Evolutionary conservation across 192 early-diverging fungal genomes (phyloP), one percentile per base, ranked within the genome.

Genomic region (Coemansia sp.): DNA sequence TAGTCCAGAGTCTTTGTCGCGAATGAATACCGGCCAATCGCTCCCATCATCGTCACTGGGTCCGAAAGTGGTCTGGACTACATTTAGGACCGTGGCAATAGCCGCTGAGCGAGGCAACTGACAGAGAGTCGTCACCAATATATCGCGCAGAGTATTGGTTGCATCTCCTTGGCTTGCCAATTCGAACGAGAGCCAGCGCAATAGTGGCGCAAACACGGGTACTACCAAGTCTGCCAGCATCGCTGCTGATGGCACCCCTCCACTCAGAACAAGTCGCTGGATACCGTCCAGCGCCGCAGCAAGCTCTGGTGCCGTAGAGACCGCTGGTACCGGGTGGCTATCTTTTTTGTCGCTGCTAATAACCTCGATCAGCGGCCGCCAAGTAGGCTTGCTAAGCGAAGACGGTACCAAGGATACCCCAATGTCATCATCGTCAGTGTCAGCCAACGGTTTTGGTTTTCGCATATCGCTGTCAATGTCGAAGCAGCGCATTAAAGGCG

Each of bases 161-260:
- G 73, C 64, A 7, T 73, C 70, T 15, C 16, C 29, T 59, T n/a
- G 73, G 77, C 30, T 43, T 47, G 75, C 62, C 38, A 60, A 34
- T 24, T 83, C 75, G n/a, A 73, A 87, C 40, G 84, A 79, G 59
- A 84, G 86, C 39, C 87, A 73, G 45, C 88, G 80, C 59, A 90
- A 86, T 0, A 91, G 73, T 15, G 86, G 80, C 22, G 78, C 72
- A 44, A 88, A 75, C 1, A 80, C 69, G 7, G 85, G 78, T 0
- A 69, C 70, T 22, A 91, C 69, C 34, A 92, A 84, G 3, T 74
- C 71, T 30, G 85, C 79, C 32, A 90, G 81, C 40, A 91, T 61
- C 35, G 62, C 55, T 18, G 85, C 82, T 0, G 88, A 86, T 4
- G 90, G 87, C 53, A 88, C 86, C 24, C 87, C 87, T 38, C 86